phyloP scores from a whole-genome alignment of 305 asterid genomes.

The Solanum aculeatissimum region DNA sequence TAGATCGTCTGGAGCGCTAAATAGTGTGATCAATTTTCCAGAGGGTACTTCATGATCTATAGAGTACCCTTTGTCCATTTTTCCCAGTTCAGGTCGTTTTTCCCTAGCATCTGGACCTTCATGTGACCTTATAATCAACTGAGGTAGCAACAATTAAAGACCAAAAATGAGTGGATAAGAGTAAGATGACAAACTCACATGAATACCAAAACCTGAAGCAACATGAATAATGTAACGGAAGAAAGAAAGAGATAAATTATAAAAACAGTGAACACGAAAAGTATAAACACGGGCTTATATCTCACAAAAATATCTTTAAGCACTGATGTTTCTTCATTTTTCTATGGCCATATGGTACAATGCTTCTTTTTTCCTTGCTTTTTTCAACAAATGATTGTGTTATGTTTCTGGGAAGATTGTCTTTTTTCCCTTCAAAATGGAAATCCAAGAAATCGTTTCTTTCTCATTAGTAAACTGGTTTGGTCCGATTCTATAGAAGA shows the following conservation, averaged over 20 bases:
- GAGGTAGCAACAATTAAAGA: slow-evolving; percentile 15
- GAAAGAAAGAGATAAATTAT: too few relatives aligned
- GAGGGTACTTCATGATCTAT: slow-evolving; percentile 77
- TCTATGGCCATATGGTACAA: too few relatives aligned
- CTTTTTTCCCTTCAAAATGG: too few relatives aligned
- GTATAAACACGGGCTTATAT: neutral
- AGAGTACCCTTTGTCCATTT: slow-evolving; percentile 80
- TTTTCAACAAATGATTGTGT: too few relatives aligned
- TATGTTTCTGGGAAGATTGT: too few relatives aligned
- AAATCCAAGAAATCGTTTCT: too few relatives aligned
- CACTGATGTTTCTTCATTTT: too few relatives aligned
- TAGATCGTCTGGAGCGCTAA: slow-evolving; percentile 98
- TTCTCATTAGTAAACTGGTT: too few relatives aligned
- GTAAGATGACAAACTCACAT: neutral
- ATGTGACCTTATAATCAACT: slow-evolving; percentile 92
- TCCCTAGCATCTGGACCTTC: slow-evolving; percentile 99
- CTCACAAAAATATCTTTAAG: neutral
- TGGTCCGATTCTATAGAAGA: too few relatives aligned
- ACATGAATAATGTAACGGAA: neutral
- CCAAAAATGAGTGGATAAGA: neutral
- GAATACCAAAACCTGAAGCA: neutral
- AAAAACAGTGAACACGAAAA: too few relatives aligned
- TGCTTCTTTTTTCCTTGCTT: too few relatives aligned
- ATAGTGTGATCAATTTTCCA: slow-evolving; percentile 77
- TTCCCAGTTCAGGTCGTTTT: slow-evolving; percentile 60